These are phyloP conservation scores for Phytopythium montanum DNA, from an alignment of 352 stramenopile genomes.

Conservation along the genomic window DNA sequence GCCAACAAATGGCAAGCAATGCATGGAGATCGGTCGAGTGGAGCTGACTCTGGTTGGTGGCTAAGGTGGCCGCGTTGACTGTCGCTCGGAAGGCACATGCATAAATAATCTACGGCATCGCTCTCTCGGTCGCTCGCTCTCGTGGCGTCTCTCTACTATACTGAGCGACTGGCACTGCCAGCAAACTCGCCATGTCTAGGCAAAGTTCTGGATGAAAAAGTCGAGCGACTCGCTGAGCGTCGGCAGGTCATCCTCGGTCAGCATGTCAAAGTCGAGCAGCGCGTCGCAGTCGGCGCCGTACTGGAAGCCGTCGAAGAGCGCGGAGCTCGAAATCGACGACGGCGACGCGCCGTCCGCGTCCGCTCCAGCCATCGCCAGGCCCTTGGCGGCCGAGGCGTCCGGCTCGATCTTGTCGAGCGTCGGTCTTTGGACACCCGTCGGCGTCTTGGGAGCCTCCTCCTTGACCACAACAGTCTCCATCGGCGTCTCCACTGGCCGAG, in stretches of 20 bases:
- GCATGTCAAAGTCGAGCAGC: conserved; percentile 10
- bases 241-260: conserved; percentile 13
- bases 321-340: conserved; percentile 19
- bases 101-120: conserved; percentile 1
- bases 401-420: conserved; percentile 17
- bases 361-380: not conserved
- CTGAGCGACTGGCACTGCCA: not conserved
- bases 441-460: not conserved
- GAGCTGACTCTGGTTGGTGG: not conserved
- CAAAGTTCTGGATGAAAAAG: conserved; percentile 38
- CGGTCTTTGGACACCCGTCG: conserved; percentile 10
- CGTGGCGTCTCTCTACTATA: not conserved
- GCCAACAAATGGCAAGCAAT: not conserved
- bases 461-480: not conserved
- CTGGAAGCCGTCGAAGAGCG: conserved; percentile 7
- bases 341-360: conserved; percentile 25
- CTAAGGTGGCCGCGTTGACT: not conserved
- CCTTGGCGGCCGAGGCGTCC: conserved; percentile 9
- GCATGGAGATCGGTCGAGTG: not conserved
- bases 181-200: not conserved
- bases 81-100: not conserved
- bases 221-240: conserved; percentile 28
- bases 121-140: conserved; percentile 1
- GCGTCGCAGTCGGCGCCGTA: not conserved
- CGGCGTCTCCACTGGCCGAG: not conserved